Base-by-base conservation (phyloP, 495 filamentous ascomycete species). In the Alectoria sarmentosa region DNA sequence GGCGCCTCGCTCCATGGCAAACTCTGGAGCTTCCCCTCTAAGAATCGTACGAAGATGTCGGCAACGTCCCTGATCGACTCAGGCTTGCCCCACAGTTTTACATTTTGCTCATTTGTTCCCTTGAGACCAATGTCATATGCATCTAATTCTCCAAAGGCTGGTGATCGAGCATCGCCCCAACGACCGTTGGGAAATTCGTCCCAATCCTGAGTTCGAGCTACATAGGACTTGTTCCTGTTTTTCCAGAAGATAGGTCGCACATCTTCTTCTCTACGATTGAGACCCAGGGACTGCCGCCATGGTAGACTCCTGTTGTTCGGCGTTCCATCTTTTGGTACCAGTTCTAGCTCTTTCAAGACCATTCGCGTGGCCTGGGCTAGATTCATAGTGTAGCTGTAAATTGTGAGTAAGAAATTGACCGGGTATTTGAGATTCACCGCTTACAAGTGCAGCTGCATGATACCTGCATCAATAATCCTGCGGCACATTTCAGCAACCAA, bases 221-320 rank as follows among this genome's bases (percentile, higher is more conserved):
- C 86, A 70, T 99, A 99, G 3, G 92, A 96, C 62, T 91, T 89
- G 72, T 97, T 93, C 32, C 95, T 87, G 77, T 98, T 96, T 65
- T 92, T 87, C 95, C 95, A 99, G 83, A 98, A 99, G 70, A 99
- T 96, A 9, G 95, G 95, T 54, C 95, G 92, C 54, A 99, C 95
- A 73, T 98, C 96, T 77, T 99, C 95, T 36, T 86, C 87, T 65
- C 92, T 83, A 32, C 95, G 88, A 39, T 90, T 91, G 60, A 96
- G 81, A 58, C 85, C 92, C 49, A 97, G 87, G 41, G 92, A 96
- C 67, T 92, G 91, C 72, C 96, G 87, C 92, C 96, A 99, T 30
- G 95, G 95, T 19, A 99, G 80, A 38, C 90, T 77, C 69, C 91
- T 90, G 72, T 92, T 91, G 56, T 88, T 79, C 19, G 91, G 91